Evolutionary conservation across 176 grass and related monocot genomes (phyloP), one percentile per base, ranked within the genome.

Genomic region (Hsuehochloa calcarea): DNA sequence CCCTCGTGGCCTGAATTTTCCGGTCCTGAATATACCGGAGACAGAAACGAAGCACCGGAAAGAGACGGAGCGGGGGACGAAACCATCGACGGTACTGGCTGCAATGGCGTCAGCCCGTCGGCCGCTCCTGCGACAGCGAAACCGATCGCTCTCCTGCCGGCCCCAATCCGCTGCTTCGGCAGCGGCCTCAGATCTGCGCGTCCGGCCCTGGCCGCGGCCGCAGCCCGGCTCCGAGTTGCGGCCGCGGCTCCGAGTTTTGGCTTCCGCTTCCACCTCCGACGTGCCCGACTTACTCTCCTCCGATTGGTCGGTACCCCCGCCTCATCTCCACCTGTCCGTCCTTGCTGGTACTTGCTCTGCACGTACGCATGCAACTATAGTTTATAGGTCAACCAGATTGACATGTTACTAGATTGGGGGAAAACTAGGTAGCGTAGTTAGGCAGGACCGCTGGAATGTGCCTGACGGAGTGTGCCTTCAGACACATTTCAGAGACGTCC

Each of bases 261-360:
- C 64, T 72, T 58, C 51, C 40, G 92, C 78, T 25, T 85, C 85
- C 71, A 79, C 86, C 35, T 94, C 89, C 15, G 95, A 91, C 52
- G 76, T 97, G 12, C 95, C 95, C 25, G 93, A 98, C 83, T 98
- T 92, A 80, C 91, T 98, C 80, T 93, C 95, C 76, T 92, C 93
- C 79, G 81, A 87, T 80, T 98, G 93, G 95, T 95, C 35, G 14
- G 85, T 79, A 70, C 15, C 59, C 58, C 65, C 41, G 41, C 59
- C 59, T 13, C 37, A 44, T 14, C 78, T 29, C 34, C 27, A 22
- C 51, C 54, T 83, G 5, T 22, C 25, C 55, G 8, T 22, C 25
- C 55, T 82, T 67, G 46, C n/a, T 80, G 16, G 5, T 72, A 14
- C 51, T 29, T 23, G 25, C 27, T 59, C 29, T 68, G 41, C 66